These are phyloP conservation scores for Cyamopsis tetragonoloba DNA, from an alignment of 306 rosid genomes.

Conservation along the genomic window DNA sequence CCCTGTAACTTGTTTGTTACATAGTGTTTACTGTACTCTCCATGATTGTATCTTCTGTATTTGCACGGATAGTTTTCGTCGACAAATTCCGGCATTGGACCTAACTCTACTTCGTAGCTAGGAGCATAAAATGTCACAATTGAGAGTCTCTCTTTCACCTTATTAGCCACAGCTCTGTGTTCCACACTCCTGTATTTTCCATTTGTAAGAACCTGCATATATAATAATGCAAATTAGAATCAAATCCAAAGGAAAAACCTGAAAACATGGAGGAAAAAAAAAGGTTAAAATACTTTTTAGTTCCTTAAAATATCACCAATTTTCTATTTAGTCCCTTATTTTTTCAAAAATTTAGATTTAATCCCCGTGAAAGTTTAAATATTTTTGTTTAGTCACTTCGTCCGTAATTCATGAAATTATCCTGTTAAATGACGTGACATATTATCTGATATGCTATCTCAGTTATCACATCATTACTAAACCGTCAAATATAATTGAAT, in stretches of 20 bases:
- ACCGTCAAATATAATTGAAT: too few relatives aligned
- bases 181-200: conserved; percentile 95
- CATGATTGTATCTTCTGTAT: conserved; percentile 80
- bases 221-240: conserved; percentile 2
- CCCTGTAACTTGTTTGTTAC: conserved; percentile 90
- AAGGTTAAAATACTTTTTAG: too few relatives aligned
- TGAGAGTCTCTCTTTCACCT: conserved; percentile 67
- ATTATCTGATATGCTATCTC: too few relatives aligned
- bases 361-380: too few relatives aligned
- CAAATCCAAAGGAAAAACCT: background rate
- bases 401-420: too few relatives aligned
- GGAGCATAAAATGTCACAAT: conserved; percentile 94
- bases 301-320: too few relatives aligned
- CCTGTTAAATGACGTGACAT: too few relatives aligned
- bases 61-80: conserved; percentile 67
- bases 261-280: background rate
- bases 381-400: too few relatives aligned
- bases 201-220: conserved; percentile 87
- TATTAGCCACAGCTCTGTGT: conserved; percentile 88
- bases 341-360: too few relatives aligned
- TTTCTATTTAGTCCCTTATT: too few relatives aligned
- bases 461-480: too few relatives aligned
- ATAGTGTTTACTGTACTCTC: conserved; percentile 86
- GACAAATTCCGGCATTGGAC: conserved; percentile 68
- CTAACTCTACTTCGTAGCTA: conserved; percentile 82